Percentiles rank a stretch among this genome's conserved stretches.
Evolutionary conservation across 192 early-diverging fungal genomes (phyloP).

Genomic region (Backusella australiensis): DNA sequence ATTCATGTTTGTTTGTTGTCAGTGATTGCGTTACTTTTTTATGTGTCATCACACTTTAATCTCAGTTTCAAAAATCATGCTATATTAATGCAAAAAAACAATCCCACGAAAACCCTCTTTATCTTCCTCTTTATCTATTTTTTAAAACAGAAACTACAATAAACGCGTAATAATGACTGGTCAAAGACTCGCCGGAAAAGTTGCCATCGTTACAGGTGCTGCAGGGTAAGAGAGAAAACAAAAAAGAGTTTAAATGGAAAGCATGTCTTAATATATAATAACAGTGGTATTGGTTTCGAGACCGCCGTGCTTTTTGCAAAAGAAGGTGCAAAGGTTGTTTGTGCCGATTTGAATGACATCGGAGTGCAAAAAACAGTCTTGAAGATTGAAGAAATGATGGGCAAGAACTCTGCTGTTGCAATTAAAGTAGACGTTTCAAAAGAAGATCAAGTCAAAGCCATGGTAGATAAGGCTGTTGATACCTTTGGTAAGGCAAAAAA

Average conservation of each 20-base stretch:
- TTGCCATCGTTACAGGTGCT: conserved; percentile 81
- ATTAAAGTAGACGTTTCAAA: conserved; percentile 71
- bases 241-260: neutral
- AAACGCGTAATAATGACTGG: conserved; percentile 3
- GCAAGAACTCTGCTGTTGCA: conserved; percentile 51
- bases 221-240: conserved; percentile 53
- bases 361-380: conserved; percentile 51
- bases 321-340: conserved; percentile 76
- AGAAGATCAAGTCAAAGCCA: conserved; percentile 65
- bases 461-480: conserved; percentile 63
- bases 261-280: neutral
- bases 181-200: conserved; percentile 51
- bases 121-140: neutral
- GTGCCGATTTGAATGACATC: conserved; percentile 71
- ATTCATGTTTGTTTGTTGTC: neutral
- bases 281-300: conserved; percentile 81
- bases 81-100: neutral
- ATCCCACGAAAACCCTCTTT: neutral
- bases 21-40: neutral
- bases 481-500: conserved; percentile 54
- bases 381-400: conserved; percentile 49
- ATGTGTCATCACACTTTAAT: neutral
- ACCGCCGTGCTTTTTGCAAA: conserved; percentile 71
- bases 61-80: neutral
- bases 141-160: neutral